Conservation (phyloP, 805 yeast species). For the Kregervanrija fluxuum region DNA sequence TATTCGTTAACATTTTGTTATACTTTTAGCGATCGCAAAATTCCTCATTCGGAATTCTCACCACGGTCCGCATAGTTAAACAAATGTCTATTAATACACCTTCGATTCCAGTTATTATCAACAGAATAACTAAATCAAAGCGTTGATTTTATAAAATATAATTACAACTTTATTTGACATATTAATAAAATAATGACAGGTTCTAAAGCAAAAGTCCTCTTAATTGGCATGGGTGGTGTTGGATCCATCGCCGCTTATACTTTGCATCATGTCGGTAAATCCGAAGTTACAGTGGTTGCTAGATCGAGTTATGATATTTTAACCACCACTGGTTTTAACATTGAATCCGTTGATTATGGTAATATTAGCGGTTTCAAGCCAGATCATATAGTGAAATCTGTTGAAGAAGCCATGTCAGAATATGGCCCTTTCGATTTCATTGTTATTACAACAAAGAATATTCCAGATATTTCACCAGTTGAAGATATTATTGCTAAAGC, state of each 20-base stretch:
- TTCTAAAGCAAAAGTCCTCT: conserved; percentile 35
- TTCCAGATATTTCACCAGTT: conserved; percentile 52
- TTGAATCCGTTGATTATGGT: conserved; percentile 62
- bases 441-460: conserved; percentile 54
- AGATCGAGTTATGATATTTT: conserved; percentile 59
- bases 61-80: no score
- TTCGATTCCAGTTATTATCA: no score
- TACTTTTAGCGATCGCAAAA: no score
- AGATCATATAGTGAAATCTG: conserved; percentile 30
- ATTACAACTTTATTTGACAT: no score
- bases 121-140: no score
- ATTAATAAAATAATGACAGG: conserved; percentile 3
- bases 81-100: no score
- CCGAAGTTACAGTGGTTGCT: conserved; percentile 53
- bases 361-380: conserved; percentile 49
- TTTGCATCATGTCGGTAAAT: conserved; percentile 38
- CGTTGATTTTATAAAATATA: no score
- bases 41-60: no score
- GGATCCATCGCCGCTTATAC: conserved; percentile 73
- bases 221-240: conserved; percentile 83
- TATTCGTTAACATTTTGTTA: no score
- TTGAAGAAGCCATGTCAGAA: conserved; percentile 38
- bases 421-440: conserved; percentile 44
- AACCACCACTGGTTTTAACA: conserved; percentile 43
- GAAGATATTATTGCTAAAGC: conserved; percentile 28